Evolutionary conservation across 78 protist genomes (phyloP), one percentile per base, ranked within the genome.

Genomic region (Dictyostelium firmibasis): DNA sequence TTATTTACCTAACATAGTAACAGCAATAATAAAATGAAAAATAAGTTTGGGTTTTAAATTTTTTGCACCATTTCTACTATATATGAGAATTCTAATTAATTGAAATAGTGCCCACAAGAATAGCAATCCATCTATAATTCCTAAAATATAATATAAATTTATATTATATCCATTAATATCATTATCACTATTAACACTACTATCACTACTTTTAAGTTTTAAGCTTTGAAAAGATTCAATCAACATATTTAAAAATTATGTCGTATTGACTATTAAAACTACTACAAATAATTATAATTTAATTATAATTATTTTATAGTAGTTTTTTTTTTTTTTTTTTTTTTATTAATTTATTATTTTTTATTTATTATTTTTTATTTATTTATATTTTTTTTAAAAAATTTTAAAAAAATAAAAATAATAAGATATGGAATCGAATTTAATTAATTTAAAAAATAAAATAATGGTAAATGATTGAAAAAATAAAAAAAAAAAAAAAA

Each of bases 11-110:
- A 78, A 69, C 94, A 89, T 89, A 14, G 94, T 57, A 69, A 89
- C 36, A 9, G 94, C 94, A 23, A 89, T 89, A 69, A 89, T 89
- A 20, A 81, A 43, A 81, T 89, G 94, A 69, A 89, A 89, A 38
- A 89, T 81, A n/a, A 70, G 31, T 44, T 89, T 89, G 43, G 94
- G 87, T 50, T 69, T 78, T 4, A 81, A 57, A n/a, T 89, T 89
- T 77, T 89, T 89, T 5, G 53, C 74, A 29, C 86, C 87, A 38
- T 29, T 60, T 29, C 86, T 60, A 18, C 75, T 60, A 25, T 87
- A 87, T 10, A 62, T 38, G 29, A 50, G 44, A 14, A 89, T 78
- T 44, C 94, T 50, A 13, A 89, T 81, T 8, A 81, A 31, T 57
- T 89, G 94, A 33, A 89, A 78, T 36, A 81, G 27, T 69, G 94